A percentile compares a stretch with the other conserved stretches of the same genome.
phyloP scores from a whole-genome alignment of 345 rosid species.

The Raphanus sativus region DNA sequence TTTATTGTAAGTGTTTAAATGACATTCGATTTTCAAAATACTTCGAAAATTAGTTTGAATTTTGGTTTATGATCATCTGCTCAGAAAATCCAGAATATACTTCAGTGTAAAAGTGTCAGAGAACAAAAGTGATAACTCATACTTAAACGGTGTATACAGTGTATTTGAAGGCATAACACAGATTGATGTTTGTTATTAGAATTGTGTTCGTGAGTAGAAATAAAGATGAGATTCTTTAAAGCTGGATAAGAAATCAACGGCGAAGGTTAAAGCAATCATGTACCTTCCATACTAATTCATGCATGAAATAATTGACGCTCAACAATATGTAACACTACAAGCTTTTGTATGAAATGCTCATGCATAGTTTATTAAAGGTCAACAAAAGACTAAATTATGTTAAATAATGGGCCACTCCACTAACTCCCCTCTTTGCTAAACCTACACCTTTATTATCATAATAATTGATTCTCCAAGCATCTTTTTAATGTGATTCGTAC shows the following conservation, averaged over 20 bases:
- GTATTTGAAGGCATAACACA: slow-evolving; percentile 27
- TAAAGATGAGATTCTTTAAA: slow-evolving; percentile 37
- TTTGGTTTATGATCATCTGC: background rate
- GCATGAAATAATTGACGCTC: background rate
- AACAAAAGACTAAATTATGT: too few relatives aligned
- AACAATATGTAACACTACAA: background rate
- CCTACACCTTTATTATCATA: slow-evolving; percentile 10
- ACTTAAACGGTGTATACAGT: background rate
- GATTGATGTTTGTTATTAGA: slow-evolving; percentile 24
- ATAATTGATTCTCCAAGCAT: slow-evolving; percentile 17
- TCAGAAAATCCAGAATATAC: background rate
- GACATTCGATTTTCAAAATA: background rate
- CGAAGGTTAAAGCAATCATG: slow-evolving; percentile 21
- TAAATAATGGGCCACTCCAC: slow-evolving; percentile 7
- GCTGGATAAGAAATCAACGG: slow-evolving; percentile 25
- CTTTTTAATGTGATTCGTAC: slow-evolving; percentile 18
- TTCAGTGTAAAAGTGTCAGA: background rate
- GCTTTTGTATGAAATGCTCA: background rate
- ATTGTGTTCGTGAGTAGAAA: slow-evolving; percentile 36
- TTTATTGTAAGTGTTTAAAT: background rate
- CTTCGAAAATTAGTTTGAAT: background rate
- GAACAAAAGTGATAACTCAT: background rate
- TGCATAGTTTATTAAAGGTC: too few relatives aligned
- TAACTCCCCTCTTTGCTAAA: background rate
- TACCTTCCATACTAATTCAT: slow-evolving; percentile 3